Percentiles rank a stretch among this genome's conserved stretches.
Evolutionary conservation across 192 early-diverging fungal species (phyloP).

Genomic region (Gamsiella multidivaricata): DNA sequence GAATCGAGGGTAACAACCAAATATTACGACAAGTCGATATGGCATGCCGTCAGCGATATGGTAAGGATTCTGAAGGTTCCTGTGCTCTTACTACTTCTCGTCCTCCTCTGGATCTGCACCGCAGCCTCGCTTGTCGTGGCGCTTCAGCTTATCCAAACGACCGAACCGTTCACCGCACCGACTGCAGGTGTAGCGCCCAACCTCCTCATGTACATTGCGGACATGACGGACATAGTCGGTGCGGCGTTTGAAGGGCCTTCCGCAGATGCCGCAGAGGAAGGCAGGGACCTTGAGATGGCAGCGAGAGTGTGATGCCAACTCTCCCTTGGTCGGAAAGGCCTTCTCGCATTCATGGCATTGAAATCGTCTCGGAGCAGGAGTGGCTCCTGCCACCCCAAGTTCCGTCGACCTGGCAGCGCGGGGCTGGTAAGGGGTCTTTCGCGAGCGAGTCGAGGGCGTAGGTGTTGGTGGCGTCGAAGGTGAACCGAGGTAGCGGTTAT

Average conservation of each 20-base stretch:
- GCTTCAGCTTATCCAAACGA: conserved; percentile 50
- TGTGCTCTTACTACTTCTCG: conserved; percentile 14
- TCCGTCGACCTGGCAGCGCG: conserved; percentile 16
- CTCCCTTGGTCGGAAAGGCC: conserved; percentile 51
- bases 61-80: background rate
- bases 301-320: conserved; percentile 47
- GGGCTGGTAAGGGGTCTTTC: conserved; percentile 21
- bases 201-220: conserved; percentile 52
- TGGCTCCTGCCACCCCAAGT: conserved; percentile 3
- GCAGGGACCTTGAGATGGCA: conserved; percentile 52
- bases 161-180: conserved; percentile 51
- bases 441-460: conserved; percentile 18
- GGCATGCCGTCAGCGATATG: background rate
- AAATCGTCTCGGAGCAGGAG: conserved; percentile 37
- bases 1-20: background rate
- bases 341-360: conserved; percentile 53
- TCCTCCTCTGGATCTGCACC: conserved; percentile 38
- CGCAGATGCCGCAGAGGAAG: conserved; percentile 50
- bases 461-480: conserved; percentile 19
- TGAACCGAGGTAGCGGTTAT: conserved; percentile 14
- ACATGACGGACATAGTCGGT: conserved; percentile 53
- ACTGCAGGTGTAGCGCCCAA: conserved; percentile 47
- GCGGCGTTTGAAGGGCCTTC: conserved; percentile 52
- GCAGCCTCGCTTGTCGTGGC: conserved; percentile 48
- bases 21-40: background rate